These are phyloP conservation scores for Psilocybe azurescens DNA, from an alignment of 768 basidiomycete genomes.

Conservation along the genomic window DNA sequence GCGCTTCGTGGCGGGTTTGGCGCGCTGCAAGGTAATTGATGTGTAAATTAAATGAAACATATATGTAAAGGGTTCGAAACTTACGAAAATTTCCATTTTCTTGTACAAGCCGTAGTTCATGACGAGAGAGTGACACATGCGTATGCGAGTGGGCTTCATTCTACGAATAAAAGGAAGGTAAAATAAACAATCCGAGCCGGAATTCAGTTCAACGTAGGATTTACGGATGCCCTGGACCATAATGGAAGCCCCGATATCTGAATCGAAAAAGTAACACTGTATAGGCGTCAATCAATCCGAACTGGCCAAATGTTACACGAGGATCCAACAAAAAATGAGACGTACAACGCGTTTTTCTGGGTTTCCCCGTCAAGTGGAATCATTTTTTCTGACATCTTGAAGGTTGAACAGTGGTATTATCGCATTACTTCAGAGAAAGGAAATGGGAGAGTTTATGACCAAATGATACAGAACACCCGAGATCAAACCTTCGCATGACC, in stretches of 20 bases:
- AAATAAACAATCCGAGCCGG: slow-evolving; percentile 14
- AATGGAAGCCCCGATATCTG: slow-evolving; percentile 99
- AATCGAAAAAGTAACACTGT: slow-evolving; percentile 99
- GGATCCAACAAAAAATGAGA: slow-evolving; percentile 26
- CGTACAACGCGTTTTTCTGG: slow-evolving; percentile 88
- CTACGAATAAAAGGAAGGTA: slow-evolving; percentile 45
- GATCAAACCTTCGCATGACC: slow-evolving; percentile 10
- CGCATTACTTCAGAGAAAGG: slow-evolving; percentile 21
- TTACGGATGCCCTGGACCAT: slow-evolving; percentile 96
- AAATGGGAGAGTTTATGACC: slow-evolving; percentile 14
- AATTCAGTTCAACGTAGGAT: slow-evolving; percentile 25
- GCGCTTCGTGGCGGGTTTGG: slow-evolving; percentile 98
- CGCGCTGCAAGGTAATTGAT: slow-evolving; percentile 62
- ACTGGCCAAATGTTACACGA: slow-evolving; percentile 8
- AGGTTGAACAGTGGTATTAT: slow-evolving; percentile 16
- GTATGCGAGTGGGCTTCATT: slow-evolving; percentile 98
- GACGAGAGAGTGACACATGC: slow-evolving; percentile 99
- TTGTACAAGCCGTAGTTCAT: slow-evolving; percentile 99
- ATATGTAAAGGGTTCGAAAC: slow-evolving; percentile 36
- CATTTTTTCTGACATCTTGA: slow-evolving; percentile 54
- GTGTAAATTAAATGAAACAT: slow-evolving; percentile 7
- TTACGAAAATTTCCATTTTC: slow-evolving; percentile 99
- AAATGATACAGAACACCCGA: slow-evolving; percentile 16
- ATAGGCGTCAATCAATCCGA: slow-evolving; percentile 19
- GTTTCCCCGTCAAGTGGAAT: slow-evolving; percentile 72